Conservation (phyloP, 2,329 filamentous ascomycete species). For the Podosphaera leucotricha region DNA sequence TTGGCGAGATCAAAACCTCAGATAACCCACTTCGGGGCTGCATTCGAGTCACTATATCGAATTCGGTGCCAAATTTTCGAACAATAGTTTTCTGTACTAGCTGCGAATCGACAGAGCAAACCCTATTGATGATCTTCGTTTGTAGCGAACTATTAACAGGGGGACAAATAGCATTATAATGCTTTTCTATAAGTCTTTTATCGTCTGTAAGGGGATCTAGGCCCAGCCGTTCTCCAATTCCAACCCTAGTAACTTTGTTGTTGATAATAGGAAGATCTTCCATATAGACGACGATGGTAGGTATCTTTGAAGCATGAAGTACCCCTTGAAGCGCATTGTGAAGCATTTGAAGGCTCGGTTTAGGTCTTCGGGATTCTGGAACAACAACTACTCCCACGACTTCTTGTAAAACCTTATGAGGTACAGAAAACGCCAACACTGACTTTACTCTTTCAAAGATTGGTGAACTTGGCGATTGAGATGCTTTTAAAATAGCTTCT, state of each 20-base stretch:
- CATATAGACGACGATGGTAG: slow-evolving; percentile 29
- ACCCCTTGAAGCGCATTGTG: slow-evolving; percentile 23
- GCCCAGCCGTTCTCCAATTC: slow-evolving; percentile 23
- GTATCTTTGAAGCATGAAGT: slow-evolving; percentile 29
- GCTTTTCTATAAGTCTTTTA: slow-evolving; percentile 21
- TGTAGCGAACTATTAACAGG: slow-evolving; percentile 23
- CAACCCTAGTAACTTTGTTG: slow-evolving; percentile 33
- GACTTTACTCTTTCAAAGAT: slow-evolving; percentile 24
- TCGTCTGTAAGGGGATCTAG: slow-evolving; percentile 23
- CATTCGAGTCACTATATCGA: slow-evolving; percentile 2
- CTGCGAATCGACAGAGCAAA: slow-evolving; percentile 16
- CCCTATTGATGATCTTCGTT: slow-evolving; percentile 17
- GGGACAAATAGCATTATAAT: slow-evolving; percentile 26
- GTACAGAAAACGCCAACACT: slow-evolving; percentile 28
- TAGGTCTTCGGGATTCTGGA: slow-evolving; percentile 20
- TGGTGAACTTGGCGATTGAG: slow-evolving; percentile 19
- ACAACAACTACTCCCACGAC: slow-evolving; percentile 29
- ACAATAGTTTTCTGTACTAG: slow-evolving; percentile 5
- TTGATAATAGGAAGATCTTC: slow-evolving; percentile 29
- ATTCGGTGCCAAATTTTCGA: neutral
- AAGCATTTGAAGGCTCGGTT: slow-evolving; percentile 24
- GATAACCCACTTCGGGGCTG: slow-evolving; percentile 2
- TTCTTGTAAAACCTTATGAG: slow-evolving; percentile 29
- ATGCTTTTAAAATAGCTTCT: slow-evolving; percentile 26
- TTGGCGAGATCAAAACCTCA: slow-evolving; percentile 3